Evolutionary conservation across 306 rosid genomes (phyloP).

Genomic region (Cucurbita maxima): DNA sequence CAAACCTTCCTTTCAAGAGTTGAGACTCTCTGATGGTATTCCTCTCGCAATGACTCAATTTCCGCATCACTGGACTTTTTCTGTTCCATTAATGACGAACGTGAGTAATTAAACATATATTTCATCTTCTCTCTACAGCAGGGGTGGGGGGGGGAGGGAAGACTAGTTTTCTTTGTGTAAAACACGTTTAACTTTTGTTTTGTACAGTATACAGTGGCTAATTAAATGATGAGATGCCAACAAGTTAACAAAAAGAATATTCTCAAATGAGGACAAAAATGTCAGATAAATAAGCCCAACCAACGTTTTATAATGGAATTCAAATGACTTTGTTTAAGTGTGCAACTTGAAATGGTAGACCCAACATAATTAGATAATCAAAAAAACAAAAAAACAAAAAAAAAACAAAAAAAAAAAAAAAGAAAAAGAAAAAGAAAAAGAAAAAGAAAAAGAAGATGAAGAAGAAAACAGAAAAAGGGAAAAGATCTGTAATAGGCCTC

Average conservation of each 20-base stretch:
- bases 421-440: no score
- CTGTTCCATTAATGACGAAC: slow-evolving; percentile 34
- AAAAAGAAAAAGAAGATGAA: neutral
- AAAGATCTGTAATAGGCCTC: neutral
- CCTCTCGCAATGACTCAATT: slow-evolving; percentile 91
- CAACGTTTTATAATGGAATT: neutral
- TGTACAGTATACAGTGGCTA: neutral
- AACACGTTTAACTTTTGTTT: neutral
- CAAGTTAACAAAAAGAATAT: neutral
- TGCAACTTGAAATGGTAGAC: neutral
- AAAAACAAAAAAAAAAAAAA: neutral
- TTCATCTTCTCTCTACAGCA: neutral
- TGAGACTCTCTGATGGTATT: slow-evolving; percentile 90
- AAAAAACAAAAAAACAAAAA: no score
- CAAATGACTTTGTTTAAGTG: neutral
- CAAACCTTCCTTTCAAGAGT: slow-evolving; percentile 81
- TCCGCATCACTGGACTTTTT: slow-evolving; percentile 91
- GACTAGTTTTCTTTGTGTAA: neutral
- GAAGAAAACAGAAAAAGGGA: neutral
- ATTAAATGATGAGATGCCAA: neutral
- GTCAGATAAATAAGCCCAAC: neutral
- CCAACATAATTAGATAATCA: no score
- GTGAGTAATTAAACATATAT: neutral
- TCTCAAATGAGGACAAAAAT: neutral
- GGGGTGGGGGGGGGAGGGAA: neutral